Percentiles rank a stretch among this genome's conserved stretches.
phyloP scores from a whole-genome alignment of 116 monocot genomes.

The Dioscorea cayenensis region DNA sequence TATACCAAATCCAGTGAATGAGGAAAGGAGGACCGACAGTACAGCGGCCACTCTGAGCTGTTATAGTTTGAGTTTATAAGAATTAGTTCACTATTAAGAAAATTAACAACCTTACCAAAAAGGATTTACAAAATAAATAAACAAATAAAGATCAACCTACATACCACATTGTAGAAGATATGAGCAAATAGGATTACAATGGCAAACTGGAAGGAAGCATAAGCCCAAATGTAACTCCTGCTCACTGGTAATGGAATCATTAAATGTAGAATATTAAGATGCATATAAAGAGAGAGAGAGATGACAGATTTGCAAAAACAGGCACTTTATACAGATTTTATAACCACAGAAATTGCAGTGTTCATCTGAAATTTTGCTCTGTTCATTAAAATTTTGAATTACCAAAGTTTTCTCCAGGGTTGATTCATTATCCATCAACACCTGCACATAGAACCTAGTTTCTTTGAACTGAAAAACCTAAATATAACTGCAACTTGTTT shows the following conservation, averaged over 20 bases:
- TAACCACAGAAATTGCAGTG: no score
- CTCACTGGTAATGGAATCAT: constrained; percentile 45
- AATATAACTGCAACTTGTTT: no score
- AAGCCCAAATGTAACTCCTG: constrained; percentile 86
- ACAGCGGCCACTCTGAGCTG: constrained; percentile 75
- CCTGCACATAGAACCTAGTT: no score
- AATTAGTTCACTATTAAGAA: background rate
- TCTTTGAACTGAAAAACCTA: no score
- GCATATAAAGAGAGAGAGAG: background rate
- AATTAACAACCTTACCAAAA: background rate
- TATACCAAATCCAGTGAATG: constrained; percentile 93
- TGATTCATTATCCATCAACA: no score
- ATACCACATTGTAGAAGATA: constrained; percentile 83
- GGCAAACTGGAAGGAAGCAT: constrained; percentile 97
- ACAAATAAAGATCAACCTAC: constrained; percentile 1
- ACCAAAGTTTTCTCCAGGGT: no score
- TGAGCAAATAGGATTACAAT: constrained; percentile 92
- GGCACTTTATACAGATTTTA: background rate
- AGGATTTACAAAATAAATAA: background rate
- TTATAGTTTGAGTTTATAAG: background rate
- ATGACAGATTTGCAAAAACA: constrained; percentile 1
- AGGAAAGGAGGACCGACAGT: constrained; percentile 77
- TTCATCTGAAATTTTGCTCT: no score
- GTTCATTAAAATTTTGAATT: no score
- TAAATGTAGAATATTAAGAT: background rate